phyloP scores from a whole-genome alignment of 805 yeast species.

The Lachancea fermentati region DNA sequence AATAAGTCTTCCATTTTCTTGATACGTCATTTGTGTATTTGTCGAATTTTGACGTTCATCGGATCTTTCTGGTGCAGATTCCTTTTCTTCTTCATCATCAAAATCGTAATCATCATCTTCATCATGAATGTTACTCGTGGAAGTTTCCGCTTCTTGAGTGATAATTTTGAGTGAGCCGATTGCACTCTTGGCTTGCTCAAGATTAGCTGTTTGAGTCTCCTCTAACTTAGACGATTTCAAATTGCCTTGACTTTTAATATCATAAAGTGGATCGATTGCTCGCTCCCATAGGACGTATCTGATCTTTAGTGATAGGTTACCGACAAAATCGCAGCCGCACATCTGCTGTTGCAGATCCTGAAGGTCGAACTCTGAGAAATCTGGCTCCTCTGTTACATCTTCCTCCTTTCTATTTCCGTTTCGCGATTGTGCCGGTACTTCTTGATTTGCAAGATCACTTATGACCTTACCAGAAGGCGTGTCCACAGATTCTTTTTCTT shows the following conservation, averaged over 20 bases:
- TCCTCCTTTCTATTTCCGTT: constrained; percentile 1
- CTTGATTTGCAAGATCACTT: not conserved
- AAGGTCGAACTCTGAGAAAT: constrained; percentile 37
- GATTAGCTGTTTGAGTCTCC: not conserved
- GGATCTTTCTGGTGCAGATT: constrained; percentile 3
- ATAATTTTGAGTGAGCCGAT: too few relatives aligned
- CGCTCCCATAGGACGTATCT: constrained; percentile 69
- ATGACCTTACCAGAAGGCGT: not conserved
- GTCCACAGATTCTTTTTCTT: not conserved
- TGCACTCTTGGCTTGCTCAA: too few relatives aligned
- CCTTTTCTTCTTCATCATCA: constrained; percentile 23
- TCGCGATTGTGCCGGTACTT: not conserved
- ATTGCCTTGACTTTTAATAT: not conserved
- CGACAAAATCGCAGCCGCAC: constrained; percentile 42
- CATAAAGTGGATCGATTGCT: constrained; percentile 32
- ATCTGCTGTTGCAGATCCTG: constrained; percentile 35
- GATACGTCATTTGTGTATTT: constrained; percentile 7
- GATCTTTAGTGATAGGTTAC: constrained; percentile 56
- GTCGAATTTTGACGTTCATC: constrained; percentile 6
- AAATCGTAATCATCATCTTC: constrained; percentile 36
- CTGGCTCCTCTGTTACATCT: constrained; percentile 21
- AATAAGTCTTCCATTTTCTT: constrained; percentile 22
- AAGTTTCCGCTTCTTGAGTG: too few relatives aligned
- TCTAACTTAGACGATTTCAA: not conserved
- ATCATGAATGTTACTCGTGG: constrained; percentile 15